Evolutionary conservation across 106 monocot species (phyloP).

Genomic region (Acorus gramineus): DNA sequence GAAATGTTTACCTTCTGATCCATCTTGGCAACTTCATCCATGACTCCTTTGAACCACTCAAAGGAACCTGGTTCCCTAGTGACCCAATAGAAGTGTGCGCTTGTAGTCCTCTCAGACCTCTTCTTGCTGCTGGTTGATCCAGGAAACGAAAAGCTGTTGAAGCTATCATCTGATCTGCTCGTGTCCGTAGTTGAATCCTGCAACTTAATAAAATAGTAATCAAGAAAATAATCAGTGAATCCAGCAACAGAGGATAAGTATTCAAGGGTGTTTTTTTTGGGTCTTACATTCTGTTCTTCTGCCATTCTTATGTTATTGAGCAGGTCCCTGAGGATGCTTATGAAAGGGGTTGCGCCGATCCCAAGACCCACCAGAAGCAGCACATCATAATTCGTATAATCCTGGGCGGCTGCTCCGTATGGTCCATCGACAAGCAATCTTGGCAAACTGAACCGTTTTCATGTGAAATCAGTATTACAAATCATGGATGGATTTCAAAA

Average conservation of each 20-base stretch:
- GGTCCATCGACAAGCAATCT: constrained; percentile 81
- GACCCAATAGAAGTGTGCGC: constrained; percentile 88
- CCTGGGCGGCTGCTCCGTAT: constrained; percentile 87
- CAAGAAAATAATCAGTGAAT: too few relatives aligned
- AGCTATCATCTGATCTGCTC: constrained; percentile 50
- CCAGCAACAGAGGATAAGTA: neutral
- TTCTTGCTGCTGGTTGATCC: constrained; percentile 36
- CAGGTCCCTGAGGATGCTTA: constrained; percentile 78
- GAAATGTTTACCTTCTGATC: constrained; percentile 49
- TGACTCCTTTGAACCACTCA: constrained; percentile 94
- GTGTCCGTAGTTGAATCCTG: constrained; percentile 57
- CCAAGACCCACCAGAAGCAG: constrained; percentile 85
- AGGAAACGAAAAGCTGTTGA: constrained; percentile 34
- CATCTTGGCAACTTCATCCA: constrained; percentile 89
- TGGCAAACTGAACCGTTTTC: constrained; percentile 31
- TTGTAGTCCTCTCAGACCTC: constrained; percentile 43
- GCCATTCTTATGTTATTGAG: constrained; percentile 66
- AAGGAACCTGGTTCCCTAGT: constrained; percentile 76
- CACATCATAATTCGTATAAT: constrained; percentile 77
- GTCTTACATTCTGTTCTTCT: constrained; percentile 44
- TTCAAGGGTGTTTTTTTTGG: neutral
- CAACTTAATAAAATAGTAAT: neutral
- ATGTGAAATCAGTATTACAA: too few relatives aligned
- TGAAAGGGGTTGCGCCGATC: constrained; percentile 86
- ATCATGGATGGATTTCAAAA: neutral